These are phyloP conservation scores for Penicillium brasilianum DNA, from an alignment of 2,329 filamentous ascomycete species.

Conservation along the genomic window DNA sequence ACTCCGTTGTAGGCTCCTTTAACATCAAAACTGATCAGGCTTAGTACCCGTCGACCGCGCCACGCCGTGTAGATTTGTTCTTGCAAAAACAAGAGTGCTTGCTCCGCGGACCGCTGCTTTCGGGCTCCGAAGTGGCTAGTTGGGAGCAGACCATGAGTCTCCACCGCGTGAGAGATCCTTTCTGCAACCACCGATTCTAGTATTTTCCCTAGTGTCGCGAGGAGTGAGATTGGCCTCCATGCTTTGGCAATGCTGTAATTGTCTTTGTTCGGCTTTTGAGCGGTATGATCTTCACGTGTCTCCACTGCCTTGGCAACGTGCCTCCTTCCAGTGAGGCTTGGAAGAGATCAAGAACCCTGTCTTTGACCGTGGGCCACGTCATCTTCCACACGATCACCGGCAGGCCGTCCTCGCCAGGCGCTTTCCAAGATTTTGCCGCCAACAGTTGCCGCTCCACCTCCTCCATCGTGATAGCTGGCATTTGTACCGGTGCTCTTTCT, in stretches of 20 bases:
- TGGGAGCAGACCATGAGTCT: slow-evolving; percentile 38
- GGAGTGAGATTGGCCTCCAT: slow-evolving; percentile 33
- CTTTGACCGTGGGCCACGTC: slow-evolving; percentile 29
- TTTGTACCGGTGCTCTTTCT: too few relatives aligned
- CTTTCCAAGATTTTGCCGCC: too few relatives aligned
- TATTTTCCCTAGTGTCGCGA: slow-evolving; percentile 15
- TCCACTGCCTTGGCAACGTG: slow-evolving; percentile 23
- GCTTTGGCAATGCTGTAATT: slow-evolving; percentile 26
- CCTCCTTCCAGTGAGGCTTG: slow-evolving; percentile 24
- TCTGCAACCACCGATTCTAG: slow-evolving; percentile 39
- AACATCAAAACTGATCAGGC: slow-evolving; percentile 43
- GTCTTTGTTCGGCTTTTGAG: slow-evolving; percentile 31
- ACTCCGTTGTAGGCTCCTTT: slow-evolving; percentile 51
- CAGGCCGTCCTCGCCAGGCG: too few relatives aligned
- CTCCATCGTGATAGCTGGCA: too few relatives aligned
- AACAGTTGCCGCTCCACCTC: too few relatives aligned
- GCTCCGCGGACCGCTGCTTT: slow-evolving; percentile 41
- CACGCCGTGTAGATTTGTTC: slow-evolving; percentile 36
- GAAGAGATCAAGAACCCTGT: slow-evolving; percentile 27
- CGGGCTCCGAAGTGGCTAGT: slow-evolving; percentile 46
- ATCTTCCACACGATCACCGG: slow-evolving; percentile 31
- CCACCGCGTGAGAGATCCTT: slow-evolving; percentile 37
- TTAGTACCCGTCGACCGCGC: slow-evolving; percentile 25
- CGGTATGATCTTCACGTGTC: slow-evolving; percentile 28
- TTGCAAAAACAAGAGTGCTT: slow-evolving; percentile 40